Evolutionary conservation across 768 basidiomycete species (phyloP).

Genomic region (Rhizopogon vesiculosus): DNA sequence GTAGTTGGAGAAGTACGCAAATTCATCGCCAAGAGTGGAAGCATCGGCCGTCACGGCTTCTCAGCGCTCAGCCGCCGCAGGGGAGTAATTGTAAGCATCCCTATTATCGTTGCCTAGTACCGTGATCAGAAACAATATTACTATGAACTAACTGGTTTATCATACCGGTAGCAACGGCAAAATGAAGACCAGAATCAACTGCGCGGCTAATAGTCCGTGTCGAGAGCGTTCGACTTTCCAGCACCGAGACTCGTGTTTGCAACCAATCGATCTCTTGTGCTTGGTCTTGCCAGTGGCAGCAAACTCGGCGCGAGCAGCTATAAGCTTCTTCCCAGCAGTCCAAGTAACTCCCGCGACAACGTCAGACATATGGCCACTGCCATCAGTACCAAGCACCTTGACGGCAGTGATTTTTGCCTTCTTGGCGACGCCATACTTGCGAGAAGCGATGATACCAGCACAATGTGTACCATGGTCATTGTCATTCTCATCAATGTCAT

Average conservation of each 20-base stretch:
- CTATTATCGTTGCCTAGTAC: constrained; percentile 69
- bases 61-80: constrained; percentile 82
- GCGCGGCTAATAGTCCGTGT: constrained; percentile 82
- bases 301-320: constrained; percentile 60
- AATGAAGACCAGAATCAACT: constrained; percentile 82
- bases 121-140: background rate
- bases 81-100: constrained; percentile 91
- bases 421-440: constrained; percentile 95
- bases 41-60: constrained; percentile 95
- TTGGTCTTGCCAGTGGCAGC: constrained; percentile 69
- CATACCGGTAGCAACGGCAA: constrained; percentile 92
- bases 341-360: constrained; percentile 86
- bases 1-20: constrained; percentile 90
- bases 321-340: constrained; percentile 49
- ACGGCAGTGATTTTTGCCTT: constrained; percentile 84
- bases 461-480: constrained; percentile 97
- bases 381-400: constrained; percentile 92
- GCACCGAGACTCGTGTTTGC: constrained; percentile 98
- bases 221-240: constrained; percentile 82
- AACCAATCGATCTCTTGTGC: constrained; percentile 91
- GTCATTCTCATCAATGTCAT: constrained; percentile 83
- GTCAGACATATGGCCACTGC: constrained; percentile 92
- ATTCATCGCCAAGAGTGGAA: constrained; percentile 72
- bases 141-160: constrained; percentile 5
- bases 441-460: constrained; percentile 93